phyloP scores from a whole-genome alignment of 495 filamentous ascomycete genomes.

The Annulohypoxylon nitens region DNA sequence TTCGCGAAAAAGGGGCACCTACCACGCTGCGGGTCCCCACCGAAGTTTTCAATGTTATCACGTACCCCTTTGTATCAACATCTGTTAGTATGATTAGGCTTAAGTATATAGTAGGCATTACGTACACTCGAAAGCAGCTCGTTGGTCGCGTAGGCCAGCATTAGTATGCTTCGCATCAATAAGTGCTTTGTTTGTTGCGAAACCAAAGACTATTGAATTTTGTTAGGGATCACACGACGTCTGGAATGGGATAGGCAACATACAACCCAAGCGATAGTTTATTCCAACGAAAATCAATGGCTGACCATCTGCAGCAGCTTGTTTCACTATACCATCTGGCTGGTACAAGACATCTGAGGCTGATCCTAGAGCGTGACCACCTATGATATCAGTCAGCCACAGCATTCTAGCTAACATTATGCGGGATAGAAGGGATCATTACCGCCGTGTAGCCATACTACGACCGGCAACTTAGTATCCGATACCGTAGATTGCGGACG shows the following conservation, averaged over 20 bases:
- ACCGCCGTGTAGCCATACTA: conserved; percentile 58
- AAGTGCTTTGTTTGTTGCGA: conserved; percentile 16
- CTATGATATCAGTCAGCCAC: conserved; percentile 1
- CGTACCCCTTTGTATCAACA: conserved; percentile 12
- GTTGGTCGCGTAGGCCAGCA: conserved; percentile 23
- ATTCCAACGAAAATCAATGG: conserved; percentile 17
- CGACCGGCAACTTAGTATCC: conserved; percentile 56
- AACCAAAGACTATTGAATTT: conserved; percentile 2
- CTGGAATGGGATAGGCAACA: not conserved
- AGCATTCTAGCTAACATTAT: not conserved
- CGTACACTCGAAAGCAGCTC: conserved; percentile 22
- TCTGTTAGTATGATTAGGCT: not conserved
- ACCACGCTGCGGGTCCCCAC: conserved; percentile 22
- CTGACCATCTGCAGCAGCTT: conserved; percentile 16
- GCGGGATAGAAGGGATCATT: conserved; percentile 20
- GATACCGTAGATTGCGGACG: conserved; percentile 46
- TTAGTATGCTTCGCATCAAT: conserved; percentile 15
- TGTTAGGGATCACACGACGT: not conserved
- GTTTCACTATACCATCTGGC: conserved; percentile 14
- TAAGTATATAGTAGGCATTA: not conserved
- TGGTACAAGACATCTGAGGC: conserved; percentile 18
- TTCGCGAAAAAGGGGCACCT: not conserved
- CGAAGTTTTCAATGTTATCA: conserved; percentile 23
- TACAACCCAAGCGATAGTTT: conserved; percentile 22
- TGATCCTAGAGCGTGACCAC: conserved; percentile 22